phyloP scores from a whole-genome alignment of 2,329 filamentous ascomycete species.

The Fusarium globosum region DNA sequence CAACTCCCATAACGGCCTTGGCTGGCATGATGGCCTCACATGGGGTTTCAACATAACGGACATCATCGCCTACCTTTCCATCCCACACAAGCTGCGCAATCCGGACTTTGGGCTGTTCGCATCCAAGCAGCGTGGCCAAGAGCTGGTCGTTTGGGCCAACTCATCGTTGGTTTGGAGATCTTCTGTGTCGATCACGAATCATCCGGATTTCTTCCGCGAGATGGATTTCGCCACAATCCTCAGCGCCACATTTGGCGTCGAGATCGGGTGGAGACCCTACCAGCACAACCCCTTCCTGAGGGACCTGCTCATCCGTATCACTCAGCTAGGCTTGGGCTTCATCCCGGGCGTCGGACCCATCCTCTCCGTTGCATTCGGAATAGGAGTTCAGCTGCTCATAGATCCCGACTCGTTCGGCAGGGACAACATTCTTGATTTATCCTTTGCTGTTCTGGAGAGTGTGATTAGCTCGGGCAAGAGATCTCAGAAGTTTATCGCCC shows the following conservation, averaged over 20 bases:
- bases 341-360: not conserved
- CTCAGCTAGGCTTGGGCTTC: not conserved
- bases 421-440: not conserved
- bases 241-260: slow-evolving; percentile 13
- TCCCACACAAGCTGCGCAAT: slow-evolving; percentile 11
- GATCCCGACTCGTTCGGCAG: not conserved
- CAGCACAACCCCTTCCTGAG: not conserved
- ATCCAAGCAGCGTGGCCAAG: not conserved
- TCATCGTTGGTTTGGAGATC: not conserved
- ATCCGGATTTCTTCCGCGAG: not conserved
- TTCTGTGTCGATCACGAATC: accelerated
- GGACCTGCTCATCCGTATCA: not conserved
- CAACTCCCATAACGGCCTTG: not conserved
- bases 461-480: not conserved
- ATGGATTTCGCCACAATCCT: slow-evolving; percentile 9
- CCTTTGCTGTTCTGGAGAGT: not conserved
- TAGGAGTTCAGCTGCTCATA: not conserved
- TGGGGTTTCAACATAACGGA: slow-evolving; percentile 3
- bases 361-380: slow-evolving; percentile 6
- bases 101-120: not conserved
- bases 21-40: not conserved
- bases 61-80: slow-evolving; percentile 15
- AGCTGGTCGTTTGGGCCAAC: not conserved
- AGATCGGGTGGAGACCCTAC: slow-evolving; percentile 13
- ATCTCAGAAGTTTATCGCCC: not conserved